A percentile compares a stretch with the other conserved stretches of the same genome.
These are phyloP conservation scores for Delphinella strobiligena DNA, from an alignment of 2,329 filamentous ascomycete genomes.

Conservation along the genomic window DNA sequence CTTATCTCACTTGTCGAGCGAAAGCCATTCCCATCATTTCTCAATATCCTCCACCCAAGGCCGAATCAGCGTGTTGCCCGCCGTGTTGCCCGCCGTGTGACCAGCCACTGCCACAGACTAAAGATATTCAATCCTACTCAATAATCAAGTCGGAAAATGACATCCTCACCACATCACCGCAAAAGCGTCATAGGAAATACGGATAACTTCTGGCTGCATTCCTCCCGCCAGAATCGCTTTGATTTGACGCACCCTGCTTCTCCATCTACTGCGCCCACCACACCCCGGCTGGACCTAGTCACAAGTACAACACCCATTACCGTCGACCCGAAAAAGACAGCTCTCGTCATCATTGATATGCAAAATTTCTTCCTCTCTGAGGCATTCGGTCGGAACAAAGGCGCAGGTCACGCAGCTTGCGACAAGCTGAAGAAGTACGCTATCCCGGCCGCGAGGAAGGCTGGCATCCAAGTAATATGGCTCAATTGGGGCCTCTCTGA, in stretches of 20 bases:
- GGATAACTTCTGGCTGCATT: constrained; percentile 34
- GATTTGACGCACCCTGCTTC: constrained; percentile 32
- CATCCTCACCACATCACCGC: constrained; percentile 10
- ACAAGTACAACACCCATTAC: constrained; percentile 19
- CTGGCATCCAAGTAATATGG: constrained; percentile 29
- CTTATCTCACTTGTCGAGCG: too few species aligned
- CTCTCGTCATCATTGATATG: constrained; percentile 31
- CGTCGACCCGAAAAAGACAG: constrained; percentile 23
- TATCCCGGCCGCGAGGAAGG: constrained; percentile 33
- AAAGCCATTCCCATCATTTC: too few species aligned
- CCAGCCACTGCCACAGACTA: too few species aligned
- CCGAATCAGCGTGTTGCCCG: too few species aligned
- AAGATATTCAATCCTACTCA: neutral
- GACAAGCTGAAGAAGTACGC: constrained; percentile 30
- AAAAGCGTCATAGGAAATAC: constrained; percentile 30
- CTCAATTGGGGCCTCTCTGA: constrained; percentile 31
- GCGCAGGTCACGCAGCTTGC: constrained; percentile 32
- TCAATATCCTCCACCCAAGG: too few species aligned
- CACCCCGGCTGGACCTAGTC: constrained; percentile 13
- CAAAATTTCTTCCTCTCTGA: constrained; percentile 31
- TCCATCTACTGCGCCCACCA: constrained; percentile 15
- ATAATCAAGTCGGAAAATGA: neutral
- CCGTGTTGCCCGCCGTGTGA: too few species aligned
- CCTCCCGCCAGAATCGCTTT: constrained; percentile 27
- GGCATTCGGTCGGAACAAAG: constrained; percentile 18